These are phyloP conservation scores for Withania somnifera DNA, from an alignment of 305 asterid genomes.

Conservation along the genomic window DNA sequence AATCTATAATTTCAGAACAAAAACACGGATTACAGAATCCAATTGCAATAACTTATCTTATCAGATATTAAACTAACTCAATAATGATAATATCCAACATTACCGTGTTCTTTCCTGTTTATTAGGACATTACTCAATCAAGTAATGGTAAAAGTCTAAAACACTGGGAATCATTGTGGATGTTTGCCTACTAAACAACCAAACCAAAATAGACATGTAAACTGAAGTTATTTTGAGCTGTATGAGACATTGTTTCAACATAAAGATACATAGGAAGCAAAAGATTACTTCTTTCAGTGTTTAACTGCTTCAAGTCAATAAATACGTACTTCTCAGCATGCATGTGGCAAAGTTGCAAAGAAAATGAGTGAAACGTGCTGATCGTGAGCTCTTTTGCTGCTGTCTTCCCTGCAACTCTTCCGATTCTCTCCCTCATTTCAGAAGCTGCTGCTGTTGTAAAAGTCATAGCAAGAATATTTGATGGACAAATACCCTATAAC, in stretches of 20 bases:
- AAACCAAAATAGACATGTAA: neutral
- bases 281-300: neutral
- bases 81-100: neutral
- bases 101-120: neutral
- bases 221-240: neutral
- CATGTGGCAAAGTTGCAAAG: conserved; percentile 85
- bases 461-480: conserved; percentile 92
- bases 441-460: conserved; percentile 95
- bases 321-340: conserved; percentile 89
- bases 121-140: neutral
- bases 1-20: neutral
- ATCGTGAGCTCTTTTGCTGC: conserved; percentile 81
- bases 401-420: conserved; percentile 77
- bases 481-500: conserved; percentile 65
- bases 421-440: conserved; percentile 95
- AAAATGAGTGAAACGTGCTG: conserved; percentile 97
- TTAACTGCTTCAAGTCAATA: neutral
- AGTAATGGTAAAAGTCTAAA: neutral
- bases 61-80: neutral
- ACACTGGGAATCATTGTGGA: neutral
- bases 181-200: neutral
- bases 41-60: neutral
- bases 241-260: neutral
- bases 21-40: neutral
- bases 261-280: neutral